phyloP scores from a whole-genome alignment of 345 rosid genomes.

The Garcia nutans region DNA sequence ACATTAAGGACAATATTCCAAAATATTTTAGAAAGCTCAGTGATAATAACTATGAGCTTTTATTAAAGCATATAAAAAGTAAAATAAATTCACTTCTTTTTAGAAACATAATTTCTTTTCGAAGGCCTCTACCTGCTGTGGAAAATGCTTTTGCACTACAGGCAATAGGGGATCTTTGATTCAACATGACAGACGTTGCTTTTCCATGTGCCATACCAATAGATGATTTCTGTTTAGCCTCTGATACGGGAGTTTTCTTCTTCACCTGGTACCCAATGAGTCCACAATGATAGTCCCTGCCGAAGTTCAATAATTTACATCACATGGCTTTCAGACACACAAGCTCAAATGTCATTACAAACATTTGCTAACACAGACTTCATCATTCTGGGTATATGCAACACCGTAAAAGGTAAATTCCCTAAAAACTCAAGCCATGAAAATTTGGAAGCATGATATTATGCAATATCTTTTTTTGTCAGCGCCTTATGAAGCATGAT shows the following conservation, averaged over 20 bases:
- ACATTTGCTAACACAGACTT: background rate
- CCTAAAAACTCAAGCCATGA: background rate
- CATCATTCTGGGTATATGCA: background rate
- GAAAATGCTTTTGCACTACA: slow-evolving; percentile 27
- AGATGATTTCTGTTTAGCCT: slow-evolving; percentile 22
- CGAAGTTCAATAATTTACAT: slow-evolving; percentile 23
- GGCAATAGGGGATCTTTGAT: slow-evolving; percentile 26
- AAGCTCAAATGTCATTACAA: slow-evolving; percentile 6
- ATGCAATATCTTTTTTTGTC: background rate
- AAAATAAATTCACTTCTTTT: background rate
- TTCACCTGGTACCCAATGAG: slow-evolving; percentile 69
- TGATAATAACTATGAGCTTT: background rate
- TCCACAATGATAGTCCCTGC: slow-evolving; percentile 75
- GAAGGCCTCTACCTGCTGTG: background rate
- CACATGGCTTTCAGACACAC: slow-evolving; percentile 15
- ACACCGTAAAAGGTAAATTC: background rate
- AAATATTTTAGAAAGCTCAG: background rate
- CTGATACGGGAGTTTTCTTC: slow-evolving; percentile 43
- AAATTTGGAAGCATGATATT: background rate
- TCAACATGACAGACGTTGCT: slow-evolving; percentile 29
- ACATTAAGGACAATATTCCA: slow-evolving; percentile 19
- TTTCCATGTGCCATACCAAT: slow-evolving; percentile 24
- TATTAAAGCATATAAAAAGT: background rate
- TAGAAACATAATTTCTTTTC: background rate
- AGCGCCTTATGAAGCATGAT: background rate